A percentile compares a stretch with the other conserved stretches of the same genome.
These are phyloP conservation scores for Aspergillus sojae DNA, from an alignment of 2,329 filamentous ascomycete species.

Conservation along the genomic window DNA sequence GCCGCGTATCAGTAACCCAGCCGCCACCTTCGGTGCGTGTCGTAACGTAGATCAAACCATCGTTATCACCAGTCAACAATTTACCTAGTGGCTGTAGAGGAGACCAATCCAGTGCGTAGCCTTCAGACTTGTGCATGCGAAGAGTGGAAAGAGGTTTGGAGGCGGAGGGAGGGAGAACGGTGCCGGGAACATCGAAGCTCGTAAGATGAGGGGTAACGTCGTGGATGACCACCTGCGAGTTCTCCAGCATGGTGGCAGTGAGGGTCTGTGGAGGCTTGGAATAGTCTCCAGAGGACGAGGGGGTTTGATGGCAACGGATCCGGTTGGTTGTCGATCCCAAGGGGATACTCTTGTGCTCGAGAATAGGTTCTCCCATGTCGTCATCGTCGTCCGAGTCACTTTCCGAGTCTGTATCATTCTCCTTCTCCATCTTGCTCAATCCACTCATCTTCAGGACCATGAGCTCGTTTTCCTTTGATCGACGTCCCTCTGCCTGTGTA, in stretches of 20 bases:
- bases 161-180: slow-evolving; percentile 75
- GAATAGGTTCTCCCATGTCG: slow-evolving; percentile 80
- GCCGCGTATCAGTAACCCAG: slow-evolving; percentile 81
- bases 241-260: slow-evolving; percentile 91
- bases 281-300: slow-evolving; percentile 63
- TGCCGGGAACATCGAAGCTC: slow-evolving; percentile 88
- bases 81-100: slow-evolving; percentile 77
- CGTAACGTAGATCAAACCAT: slow-evolving; percentile 86
- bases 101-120: slow-evolving; percentile 97
- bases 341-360: slow-evolving; percentile 89
- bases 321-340: slow-evolving; percentile 88
- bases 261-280: slow-evolving; percentile 77
- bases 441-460: slow-evolving; percentile 97
- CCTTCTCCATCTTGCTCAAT: slow-evolving; percentile 80
- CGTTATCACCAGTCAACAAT: slow-evolving; percentile 87
- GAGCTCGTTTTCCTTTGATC: slow-evolving; percentile 84
- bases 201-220: slow-evolving; percentile 87
- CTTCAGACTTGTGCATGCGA: slow-evolving; percentile 87
- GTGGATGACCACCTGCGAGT: slow-evolving; percentile 85
- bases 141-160: slow-evolving; percentile 88
- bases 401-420: slow-evolving; percentile 68
- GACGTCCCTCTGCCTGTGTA: slow-evolving; percentile 80
- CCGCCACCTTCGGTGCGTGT: slow-evolving; percentile 84
- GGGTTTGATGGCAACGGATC: slow-evolving; percentile 82
- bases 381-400: slow-evolving; percentile 71